Evolutionary conservation across 768 basidiomycete genomes (phyloP).

Genomic region (Pleurotus sapidus): DNA sequence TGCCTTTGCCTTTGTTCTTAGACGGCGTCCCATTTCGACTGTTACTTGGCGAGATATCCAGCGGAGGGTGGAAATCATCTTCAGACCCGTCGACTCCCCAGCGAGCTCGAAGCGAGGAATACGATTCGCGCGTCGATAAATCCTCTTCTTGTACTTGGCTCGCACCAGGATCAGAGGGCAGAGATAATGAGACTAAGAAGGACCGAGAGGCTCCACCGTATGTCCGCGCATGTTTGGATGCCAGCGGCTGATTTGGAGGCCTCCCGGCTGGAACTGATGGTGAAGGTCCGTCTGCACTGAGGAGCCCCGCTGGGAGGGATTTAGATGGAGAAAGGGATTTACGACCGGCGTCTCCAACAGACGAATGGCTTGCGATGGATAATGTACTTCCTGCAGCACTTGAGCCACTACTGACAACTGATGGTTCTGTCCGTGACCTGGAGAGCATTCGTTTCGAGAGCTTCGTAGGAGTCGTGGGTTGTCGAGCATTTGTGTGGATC

Average conservation of each 20-base stretch:
- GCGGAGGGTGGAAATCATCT: slow-evolving; percentile 52
- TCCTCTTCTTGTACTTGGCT: slow-evolving; percentile 47
- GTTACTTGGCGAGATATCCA: slow-evolving; percentile 18
- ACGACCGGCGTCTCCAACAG: slow-evolving; percentile 13
- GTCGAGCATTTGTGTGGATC: too few relatives aligned
- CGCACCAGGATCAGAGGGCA: slow-evolving; percentile 22
- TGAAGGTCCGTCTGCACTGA: slow-evolving; percentile 17
- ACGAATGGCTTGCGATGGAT: slow-evolving; percentile 1
- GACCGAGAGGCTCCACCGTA: slow-evolving; percentile 81
- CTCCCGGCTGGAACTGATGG: slow-evolving; percentile 16
- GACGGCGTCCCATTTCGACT: slow-evolving; percentile 29
- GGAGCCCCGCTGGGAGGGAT: slow-evolving; percentile 19
- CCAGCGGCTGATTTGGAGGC: slow-evolving; percentile 22
- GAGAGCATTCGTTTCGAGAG: slow-evolving; percentile 72
- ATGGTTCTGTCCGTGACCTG: slow-evolving; percentile 63
- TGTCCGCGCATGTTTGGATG: slow-evolving; percentile 48
- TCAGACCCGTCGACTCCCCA: slow-evolving; percentile 84
- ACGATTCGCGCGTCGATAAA: slow-evolving; percentile 63
- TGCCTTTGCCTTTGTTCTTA: slow-evolving; percentile 31
- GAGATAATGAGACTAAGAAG: slow-evolving; percentile 64
- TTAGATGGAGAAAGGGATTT: slow-evolving; percentile 1
- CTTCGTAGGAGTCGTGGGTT: slow-evolving; percentile 28
- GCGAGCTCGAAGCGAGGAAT: slow-evolving; percentile 66
- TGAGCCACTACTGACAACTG: slow-evolving; percentile 26
- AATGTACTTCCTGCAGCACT: not conserved